phyloP scores from a whole-genome alignment of 768 basidiomycete species.

The Termitomyces sp. region DNA sequence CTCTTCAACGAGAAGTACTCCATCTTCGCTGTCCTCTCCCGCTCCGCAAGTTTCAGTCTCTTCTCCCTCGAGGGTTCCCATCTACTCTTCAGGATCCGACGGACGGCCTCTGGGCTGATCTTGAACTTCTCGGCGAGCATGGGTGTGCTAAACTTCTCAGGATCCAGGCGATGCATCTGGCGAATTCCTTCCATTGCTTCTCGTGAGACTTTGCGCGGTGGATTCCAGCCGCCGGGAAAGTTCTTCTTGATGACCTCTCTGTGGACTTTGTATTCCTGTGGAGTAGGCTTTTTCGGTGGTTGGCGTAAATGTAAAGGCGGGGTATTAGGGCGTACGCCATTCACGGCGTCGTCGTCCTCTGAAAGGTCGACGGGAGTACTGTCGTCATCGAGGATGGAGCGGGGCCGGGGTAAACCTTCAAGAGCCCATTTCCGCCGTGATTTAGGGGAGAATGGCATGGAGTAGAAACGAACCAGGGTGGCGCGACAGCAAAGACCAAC shows the following conservation, averaged over 20 bases:
- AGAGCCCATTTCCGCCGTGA: slow-evolving; percentile 34
- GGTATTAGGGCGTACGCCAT: slow-evolving; percentile 33
- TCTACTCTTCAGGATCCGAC: slow-evolving; percentile 71
- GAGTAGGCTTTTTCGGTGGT: slow-evolving; percentile 38
- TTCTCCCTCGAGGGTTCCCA: slow-evolving; percentile 61
- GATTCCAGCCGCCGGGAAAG: slow-evolving; percentile 71
- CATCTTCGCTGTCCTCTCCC: slow-evolving; percentile 42
- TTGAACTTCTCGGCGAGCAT: slow-evolving; percentile 73
- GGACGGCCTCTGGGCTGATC: slow-evolving; percentile 77
- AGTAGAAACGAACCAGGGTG: slow-evolving; percentile 18
- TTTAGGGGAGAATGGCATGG: slow-evolving; percentile 6
- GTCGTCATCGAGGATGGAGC: slow-evolving; percentile 46
- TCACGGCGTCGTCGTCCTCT: slow-evolving; percentile 47
- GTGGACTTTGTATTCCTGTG: slow-evolving; percentile 46
- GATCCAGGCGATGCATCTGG: slow-evolving; percentile 59
- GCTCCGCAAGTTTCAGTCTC: slow-evolving; percentile 41
- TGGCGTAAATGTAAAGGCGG: slow-evolving; percentile 31
- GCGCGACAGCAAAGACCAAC: slow-evolving; percentile 13
- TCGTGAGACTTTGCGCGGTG: slow-evolving; percentile 74
- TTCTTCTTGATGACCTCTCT: slow-evolving; percentile 42
- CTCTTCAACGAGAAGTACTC: slow-evolving; percentile 31
- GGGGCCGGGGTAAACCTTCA: slow-evolving; percentile 31
- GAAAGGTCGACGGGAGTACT: slow-evolving; percentile 39
- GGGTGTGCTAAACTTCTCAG: slow-evolving; percentile 57
- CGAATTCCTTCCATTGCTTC: slow-evolving; percentile 82